Base-by-base conservation (phyloP, 441 rosid species). In the Hura crepitans region DNA sequence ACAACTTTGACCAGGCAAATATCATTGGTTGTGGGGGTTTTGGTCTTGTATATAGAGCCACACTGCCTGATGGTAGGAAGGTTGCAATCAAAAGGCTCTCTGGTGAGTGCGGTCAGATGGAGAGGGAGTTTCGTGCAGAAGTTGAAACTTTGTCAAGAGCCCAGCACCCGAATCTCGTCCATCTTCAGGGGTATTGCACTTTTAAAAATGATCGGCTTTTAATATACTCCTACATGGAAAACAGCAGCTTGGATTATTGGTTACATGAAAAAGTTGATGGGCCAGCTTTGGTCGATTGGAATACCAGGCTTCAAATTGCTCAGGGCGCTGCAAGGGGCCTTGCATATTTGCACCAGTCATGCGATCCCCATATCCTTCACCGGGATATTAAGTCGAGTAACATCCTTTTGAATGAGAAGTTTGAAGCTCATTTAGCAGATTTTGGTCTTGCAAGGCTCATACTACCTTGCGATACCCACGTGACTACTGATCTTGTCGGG, bases 1-100 rank as follows among this genome's bases (percentile, higher is more conserved):
- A 83, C 78, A 89, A 81, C 66, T 93, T 93, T 74, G 86, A 85
- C 76, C 97, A 91, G 68, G 91, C 92, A 0, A 91, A 93, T 74
- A 91, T 93, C 11, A 85, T 93, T 65, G 98, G 98, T 28, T 93
- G 97, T 10, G 98, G 98, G 7, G 98, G 98, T 4, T 93, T 93
- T 37, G 98, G 98, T 37, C 85, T 93, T 37, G 97, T 93, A 62
- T 93, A 91, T 85, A 91, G 84, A 71, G 96, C 97, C 4, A 76
- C 61, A 70, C 84, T 93, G n/a, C 90, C 94, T 0, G 84, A 86
- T 20, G 94, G 98, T 45, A 77, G 77, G 6, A 91, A 91, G 58
- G 94, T 86, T 50, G 98, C 97, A 8, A 79, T 91, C 68, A 93
- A 93, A 82, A 82, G 87, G 75, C 96, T 93, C 61, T 93, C 97